These are phyloP conservation scores for Mortierella sp. DNA, from an alignment of 371 early-diverging fungal species.

Conservation along the genomic window DNA sequence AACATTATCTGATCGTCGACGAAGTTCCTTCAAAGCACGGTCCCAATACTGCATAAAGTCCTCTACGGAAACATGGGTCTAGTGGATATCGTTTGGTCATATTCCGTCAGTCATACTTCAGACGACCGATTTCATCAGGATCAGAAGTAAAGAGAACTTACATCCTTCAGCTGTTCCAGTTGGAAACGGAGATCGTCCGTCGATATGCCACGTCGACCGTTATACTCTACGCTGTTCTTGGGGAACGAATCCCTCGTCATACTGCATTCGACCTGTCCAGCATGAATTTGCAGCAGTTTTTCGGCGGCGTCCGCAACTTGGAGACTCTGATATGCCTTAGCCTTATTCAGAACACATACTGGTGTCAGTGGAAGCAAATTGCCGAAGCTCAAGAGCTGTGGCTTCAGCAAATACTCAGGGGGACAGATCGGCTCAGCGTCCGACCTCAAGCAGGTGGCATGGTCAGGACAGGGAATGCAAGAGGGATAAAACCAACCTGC, in stretches of 20 bases:
- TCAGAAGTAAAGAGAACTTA: neutral
- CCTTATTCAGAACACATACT: constrained; percentile 40
- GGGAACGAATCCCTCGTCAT: constrained; percentile 19
- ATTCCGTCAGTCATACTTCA: neutral
- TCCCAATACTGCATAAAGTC: constrained; percentile 44
- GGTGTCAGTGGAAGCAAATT: constrained; percentile 42
- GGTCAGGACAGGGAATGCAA: constrained; percentile 54
- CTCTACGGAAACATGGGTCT: constrained; percentile 34
- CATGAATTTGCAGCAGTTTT: constrained; percentile 28
- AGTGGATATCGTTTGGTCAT: neutral
- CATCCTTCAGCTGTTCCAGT: constrained; percentile 35
- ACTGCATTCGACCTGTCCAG: constrained; percentile 47
- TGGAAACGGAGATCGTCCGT: constrained; percentile 18
- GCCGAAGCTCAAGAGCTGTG: constrained; percentile 45
- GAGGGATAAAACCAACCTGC: constrained; percentile 42
- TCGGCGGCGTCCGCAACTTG: constrained; percentile 49
- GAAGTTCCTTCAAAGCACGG: constrained; percentile 32
- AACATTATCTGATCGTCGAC: constrained; percentile 30
- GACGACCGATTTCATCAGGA: neutral
- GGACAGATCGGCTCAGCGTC: constrained; percentile 38
- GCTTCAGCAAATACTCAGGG: constrained; percentile 42
- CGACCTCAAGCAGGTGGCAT: constrained; percentile 32
- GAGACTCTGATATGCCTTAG: constrained; percentile 42
- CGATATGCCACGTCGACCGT: constrained; percentile 19
- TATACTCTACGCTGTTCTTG: constrained; percentile 21